phyloP scores from a whole-genome alignment of 2,329 filamentous ascomycete species.

The Cordyceps cicadae region DNA sequence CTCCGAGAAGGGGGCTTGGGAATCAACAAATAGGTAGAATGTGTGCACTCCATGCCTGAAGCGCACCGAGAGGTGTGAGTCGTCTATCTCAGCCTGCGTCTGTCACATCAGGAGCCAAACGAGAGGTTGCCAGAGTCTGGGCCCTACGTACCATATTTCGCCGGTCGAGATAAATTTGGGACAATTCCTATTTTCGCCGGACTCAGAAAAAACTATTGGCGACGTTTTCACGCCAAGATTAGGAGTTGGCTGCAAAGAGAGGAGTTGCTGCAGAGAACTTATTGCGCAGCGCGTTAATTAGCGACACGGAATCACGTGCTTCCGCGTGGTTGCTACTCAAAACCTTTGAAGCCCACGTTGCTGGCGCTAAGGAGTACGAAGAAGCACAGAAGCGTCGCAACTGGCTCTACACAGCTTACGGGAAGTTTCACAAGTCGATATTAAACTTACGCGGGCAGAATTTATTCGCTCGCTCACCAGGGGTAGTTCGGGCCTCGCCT shows the following conservation, averaged over 20 bases:
- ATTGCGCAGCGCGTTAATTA: slow-evolving; percentile 4
- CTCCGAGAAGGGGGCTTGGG: slow-evolving; percentile 46
- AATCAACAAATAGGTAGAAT: slow-evolving; percentile 57
- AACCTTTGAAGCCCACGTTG: background rate
- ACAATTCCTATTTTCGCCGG: background rate
- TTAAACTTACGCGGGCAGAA: background rate
- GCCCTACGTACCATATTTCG: slow-evolving; percentile 1
- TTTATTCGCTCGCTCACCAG: background rate
- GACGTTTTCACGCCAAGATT: background rate
- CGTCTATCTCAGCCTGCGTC: slow-evolving; percentile 24
- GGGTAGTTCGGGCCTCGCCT: background rate
- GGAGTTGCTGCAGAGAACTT: background rate
- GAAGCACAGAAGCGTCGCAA: background rate
- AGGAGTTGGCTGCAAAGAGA: background rate
- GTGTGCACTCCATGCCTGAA: slow-evolving; percentile 68
- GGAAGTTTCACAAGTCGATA: background rate
- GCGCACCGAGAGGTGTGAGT: slow-evolving; percentile 55
- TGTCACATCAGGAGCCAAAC: background rate
- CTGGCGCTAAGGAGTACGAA: background rate
- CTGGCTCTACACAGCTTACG: background rate
- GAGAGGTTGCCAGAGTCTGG: background rate
- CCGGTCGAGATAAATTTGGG: background rate
- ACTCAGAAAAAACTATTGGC: background rate
- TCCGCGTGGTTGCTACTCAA: background rate
- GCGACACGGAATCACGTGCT: slow-evolving; percentile 10